phyloP scores from a whole-genome alignment of 257 asterid genomes.

The Lavandula angustifolia region DNA sequence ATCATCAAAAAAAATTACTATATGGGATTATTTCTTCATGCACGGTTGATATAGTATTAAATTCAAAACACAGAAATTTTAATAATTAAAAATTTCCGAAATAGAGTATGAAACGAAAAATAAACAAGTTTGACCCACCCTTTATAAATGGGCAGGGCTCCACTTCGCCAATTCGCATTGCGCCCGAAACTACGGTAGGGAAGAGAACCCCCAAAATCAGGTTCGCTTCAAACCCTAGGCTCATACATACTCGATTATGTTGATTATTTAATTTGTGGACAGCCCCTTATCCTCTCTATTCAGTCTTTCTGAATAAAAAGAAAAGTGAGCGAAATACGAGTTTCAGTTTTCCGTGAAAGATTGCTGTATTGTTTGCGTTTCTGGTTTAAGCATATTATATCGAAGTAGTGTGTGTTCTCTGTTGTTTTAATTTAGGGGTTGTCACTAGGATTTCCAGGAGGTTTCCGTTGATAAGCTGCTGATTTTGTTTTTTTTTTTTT shows the following conservation, averaged over 20 bases:
- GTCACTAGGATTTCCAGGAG: not conserved
- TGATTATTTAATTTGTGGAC: not conserved
- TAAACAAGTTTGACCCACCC: no score
- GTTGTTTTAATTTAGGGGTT: not conserved
- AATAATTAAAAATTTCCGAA: no score
- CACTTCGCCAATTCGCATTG: no score
- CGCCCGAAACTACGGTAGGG: conserved; percentile 15
- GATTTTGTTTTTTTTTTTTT: conserved; percentile 14
- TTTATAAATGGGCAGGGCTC: no score
- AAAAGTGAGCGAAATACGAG: not conserved
- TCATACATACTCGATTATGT: not conserved
- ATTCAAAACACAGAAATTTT: no score
- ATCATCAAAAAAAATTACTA: no score
- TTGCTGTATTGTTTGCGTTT: not conserved
- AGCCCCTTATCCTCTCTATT: not conserved
- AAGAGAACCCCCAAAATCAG: conserved; percentile 1
- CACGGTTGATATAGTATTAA: no score
- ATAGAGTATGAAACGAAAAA: no score
- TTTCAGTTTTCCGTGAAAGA: not conserved
- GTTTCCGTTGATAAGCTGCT: conserved; percentile 10
- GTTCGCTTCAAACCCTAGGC: conserved; percentile 31
- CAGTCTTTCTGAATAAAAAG: not conserved
- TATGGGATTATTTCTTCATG: no score
- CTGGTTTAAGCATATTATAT: not conserved
- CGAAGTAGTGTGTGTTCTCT: not conserved